phyloP scores from a whole-genome alignment of 306 rosid genomes.

The Carpinus fangiana region DNA sequence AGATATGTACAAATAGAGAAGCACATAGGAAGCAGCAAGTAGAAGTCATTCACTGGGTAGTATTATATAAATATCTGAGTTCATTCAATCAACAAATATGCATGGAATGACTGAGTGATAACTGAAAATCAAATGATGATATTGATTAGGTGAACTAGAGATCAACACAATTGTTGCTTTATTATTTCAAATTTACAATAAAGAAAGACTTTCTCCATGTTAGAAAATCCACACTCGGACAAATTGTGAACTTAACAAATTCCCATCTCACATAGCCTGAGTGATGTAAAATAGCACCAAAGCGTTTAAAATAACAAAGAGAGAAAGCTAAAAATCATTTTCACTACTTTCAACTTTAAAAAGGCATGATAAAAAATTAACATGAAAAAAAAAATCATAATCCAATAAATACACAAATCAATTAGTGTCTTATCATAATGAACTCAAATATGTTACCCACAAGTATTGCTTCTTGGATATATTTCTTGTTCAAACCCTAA shows the following conservation, averaged over 20 bases:
- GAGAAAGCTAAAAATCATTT: conserved; percentile 10
- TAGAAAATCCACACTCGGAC: conserved; percentile 15
- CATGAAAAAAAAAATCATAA: conserved; percentile 15
- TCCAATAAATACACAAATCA: conserved; percentile 8
- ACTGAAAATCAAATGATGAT: not conserved
- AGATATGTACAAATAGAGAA: not conserved
- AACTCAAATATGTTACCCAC: conserved; percentile 8
- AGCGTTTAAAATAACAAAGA: conserved; percentile 2
- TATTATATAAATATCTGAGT: not conserved
- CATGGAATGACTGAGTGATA: not conserved
- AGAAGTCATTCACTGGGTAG: not conserved
- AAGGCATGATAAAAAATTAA: conserved; percentile 17
- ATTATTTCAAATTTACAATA: not conserved
- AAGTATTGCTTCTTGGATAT: conserved; percentile 10
- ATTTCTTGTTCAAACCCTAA: conserved; percentile 22
- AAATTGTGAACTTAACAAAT: not conserved
- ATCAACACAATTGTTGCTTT: not conserved
- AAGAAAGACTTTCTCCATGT: not conserved
- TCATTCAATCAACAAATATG: not conserved
- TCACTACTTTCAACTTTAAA: conserved; percentile 8
- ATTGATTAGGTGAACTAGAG: not conserved
- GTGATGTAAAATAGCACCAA: conserved; percentile 16
- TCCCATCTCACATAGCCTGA: conserved; percentile 19
- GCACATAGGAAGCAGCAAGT: not conserved
- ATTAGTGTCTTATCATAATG: conserved; percentile 5